Evolutionary conservation across 306 rosid species (phyloP).

Genomic region (Vigna angularis): DNA sequence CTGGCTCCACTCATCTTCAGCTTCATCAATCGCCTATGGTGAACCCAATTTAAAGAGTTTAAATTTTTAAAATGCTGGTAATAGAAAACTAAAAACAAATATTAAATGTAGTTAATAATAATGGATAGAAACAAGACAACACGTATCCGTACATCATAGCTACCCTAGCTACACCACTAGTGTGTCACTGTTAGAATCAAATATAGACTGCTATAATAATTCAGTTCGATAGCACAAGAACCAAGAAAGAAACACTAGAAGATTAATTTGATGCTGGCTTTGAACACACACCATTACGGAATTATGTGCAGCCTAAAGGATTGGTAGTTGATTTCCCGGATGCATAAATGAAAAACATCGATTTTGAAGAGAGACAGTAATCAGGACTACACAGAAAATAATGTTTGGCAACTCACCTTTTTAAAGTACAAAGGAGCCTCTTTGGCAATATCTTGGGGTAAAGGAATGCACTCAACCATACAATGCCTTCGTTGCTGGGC

Average conservation of each 20-base stretch:
- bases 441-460: constrained; percentile 75
- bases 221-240: too few species aligned
- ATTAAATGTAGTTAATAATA: neutral
- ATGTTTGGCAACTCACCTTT: constrained; percentile 61
- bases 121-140: too few species aligned
- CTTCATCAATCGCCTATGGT: constrained; percentile 90
- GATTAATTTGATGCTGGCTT: constrained; percentile 7
- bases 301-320: constrained; percentile 22
- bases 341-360: constrained; percentile 29
- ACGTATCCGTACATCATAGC: too few species aligned
- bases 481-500: constrained; percentile 83
- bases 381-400: neutral
- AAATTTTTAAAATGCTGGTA: neutral
- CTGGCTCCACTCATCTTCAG: constrained; percentile 94
- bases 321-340: constrained; percentile 4
- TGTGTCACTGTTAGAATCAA: too few species aligned
- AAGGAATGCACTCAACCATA: constrained; percentile 84
- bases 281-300: neutral
- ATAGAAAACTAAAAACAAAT: neutral
- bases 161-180: too few species aligned
- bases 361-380: constrained; percentile 9
- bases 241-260: neutral
- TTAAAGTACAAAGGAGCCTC: constrained; percentile 91
- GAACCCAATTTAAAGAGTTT: constrained; percentile 30
- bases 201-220: too few species aligned